phyloP scores from a whole-genome alignment of 1,284 basidiomycete species.

The Inonotus obliquus region DNA sequence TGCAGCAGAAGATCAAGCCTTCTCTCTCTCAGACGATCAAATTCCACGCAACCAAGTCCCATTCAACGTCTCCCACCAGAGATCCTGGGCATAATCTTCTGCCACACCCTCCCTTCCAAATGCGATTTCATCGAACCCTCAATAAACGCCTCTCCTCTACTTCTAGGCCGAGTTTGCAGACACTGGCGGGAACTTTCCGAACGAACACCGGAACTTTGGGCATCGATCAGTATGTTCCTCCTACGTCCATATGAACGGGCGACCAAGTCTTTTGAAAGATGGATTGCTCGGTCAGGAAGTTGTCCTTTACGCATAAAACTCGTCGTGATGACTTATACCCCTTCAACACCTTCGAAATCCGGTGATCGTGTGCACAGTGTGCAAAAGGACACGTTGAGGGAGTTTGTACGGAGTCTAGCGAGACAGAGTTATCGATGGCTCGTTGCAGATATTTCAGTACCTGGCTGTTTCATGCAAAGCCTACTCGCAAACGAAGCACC shows the following conservation, averaged over 20 bases:
- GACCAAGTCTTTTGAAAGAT: conserved; percentile 6
- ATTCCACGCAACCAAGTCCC: neutral
- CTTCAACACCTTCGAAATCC: neutral
- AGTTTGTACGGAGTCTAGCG: conserved; percentile 9
- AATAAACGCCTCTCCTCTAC: conserved; percentile 4
- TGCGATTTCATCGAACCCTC: conserved; percentile 14
- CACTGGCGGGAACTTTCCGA: conserved; percentile 10
- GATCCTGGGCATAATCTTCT: conserved; percentile 16
- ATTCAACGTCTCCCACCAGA: conserved; percentile 16
- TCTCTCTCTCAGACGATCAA: neutral
- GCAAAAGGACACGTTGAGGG: conserved; percentile 6
- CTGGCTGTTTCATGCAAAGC: conserved; percentile 9
- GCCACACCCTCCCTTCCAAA: conserved; percentile 10
- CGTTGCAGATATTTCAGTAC: conserved; percentile 10
- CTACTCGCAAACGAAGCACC: conserved; percentile 8
- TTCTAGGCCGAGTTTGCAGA: conserved; percentile 10
- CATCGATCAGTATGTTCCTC: conserved; percentile 14
- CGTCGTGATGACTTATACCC: conserved; percentile 5
- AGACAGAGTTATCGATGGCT: conserved; percentile 18
- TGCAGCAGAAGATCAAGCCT: neutral
- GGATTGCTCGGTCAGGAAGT: conserved; percentile 13
- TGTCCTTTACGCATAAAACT: conserved; percentile 12
- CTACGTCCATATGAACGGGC: conserved; percentile 14
- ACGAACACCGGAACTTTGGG: conserved; percentile 14
- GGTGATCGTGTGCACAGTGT: neutral